These are phyloP conservation scores for Tubosaeta brunneosetosa DNA, from an alignment of 768 basidiomycete species.

Conservation along the genomic window DNA sequence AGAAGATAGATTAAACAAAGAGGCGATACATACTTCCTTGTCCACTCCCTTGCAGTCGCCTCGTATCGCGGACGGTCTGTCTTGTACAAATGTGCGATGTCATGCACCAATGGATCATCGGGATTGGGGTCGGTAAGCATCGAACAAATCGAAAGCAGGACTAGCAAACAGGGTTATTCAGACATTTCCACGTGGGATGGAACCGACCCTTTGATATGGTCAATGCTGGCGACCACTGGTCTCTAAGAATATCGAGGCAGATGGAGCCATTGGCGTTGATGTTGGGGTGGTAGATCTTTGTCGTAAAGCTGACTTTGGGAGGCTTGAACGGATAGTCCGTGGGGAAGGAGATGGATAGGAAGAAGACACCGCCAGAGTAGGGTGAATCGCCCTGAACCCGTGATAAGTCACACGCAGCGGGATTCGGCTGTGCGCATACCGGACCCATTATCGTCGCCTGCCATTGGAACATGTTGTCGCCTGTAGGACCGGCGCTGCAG, in stretches of 20 bases:
- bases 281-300: conserved; percentile 99
- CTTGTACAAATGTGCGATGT: conserved; percentile 99
- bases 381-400: conserved; percentile 84
- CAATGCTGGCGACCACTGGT: conserved; percentile 98
- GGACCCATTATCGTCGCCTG: conserved; percentile 99
- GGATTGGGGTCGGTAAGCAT: conserved; percentile 99
- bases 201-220: conserved; percentile 94
- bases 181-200: neutral
- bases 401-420: conserved; percentile 20
- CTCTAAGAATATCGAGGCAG: conserved; percentile 95
- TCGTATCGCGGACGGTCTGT: conserved; percentile 96
- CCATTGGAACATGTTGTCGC: conserved; percentile 99
- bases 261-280: conserved; percentile 99
- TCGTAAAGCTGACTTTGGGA: conserved; percentile 99
- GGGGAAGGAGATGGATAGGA: conserved; percentile 90
- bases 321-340: conserved; percentile 99
- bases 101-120: conserved; percentile 97
- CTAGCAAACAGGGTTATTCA: conserved; percentile 36
- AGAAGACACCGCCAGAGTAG: conserved; percentile 98
- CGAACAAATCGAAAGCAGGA: conserved; percentile 96
- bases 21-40: conserved; percentile 79
- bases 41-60: conserved; percentile 98
- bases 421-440: conserved; percentile 46
- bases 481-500: conserved; percentile 97
- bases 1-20: neutral